Evolutionary conservation across 768 basidiomycete species (phyloP), one percentile per base, ranked within the genome.

Genomic region (Pleurotus tuber-regium): DNA sequence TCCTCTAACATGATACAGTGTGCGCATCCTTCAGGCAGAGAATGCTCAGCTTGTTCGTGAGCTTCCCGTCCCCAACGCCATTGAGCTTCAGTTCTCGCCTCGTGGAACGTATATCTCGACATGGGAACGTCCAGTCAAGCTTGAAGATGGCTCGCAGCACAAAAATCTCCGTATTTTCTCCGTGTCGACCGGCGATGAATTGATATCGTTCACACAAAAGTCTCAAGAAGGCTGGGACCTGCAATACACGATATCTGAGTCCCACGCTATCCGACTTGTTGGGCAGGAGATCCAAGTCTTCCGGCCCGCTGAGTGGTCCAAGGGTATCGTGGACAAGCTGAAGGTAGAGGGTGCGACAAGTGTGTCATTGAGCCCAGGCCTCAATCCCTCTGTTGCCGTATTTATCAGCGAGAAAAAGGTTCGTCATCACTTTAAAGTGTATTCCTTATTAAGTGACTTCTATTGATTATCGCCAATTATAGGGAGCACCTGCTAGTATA

Each of bases 391-490:
- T 6, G 66, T 99, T n/a, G 96, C 95, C 3, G 80, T 96, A 9
- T 99, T 98, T 64, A 76, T 95, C 31, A 88, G 84, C 0, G 96
- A 98, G 78, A 93, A 93, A 77, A 97, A 97, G 78, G 89, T 82
- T 53, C 28, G 75, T 63, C 4, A 5, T 5, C 5, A 24, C 2
- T 46, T 19, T 21, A n/a, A 29, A n/a, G n/a, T n/a, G n/a, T n/a
- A n/a, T n/a, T n/a, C n/a, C n/a, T n/a, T n/a, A n/a, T n/a, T n/a
- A n/a, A n/a, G n/a, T n/a, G n/a, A n/a, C n/a, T n/a, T n/a, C n/a
- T n/a, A n/a, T n/a, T n/a, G n/a, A n/a, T n/a, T n/a, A n/a, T n/a
- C n/a, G n/a, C n/a, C 42, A 12, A 40, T 39, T 18, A 28, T 55
- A 91, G 87, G 96, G 95, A 42, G 82, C 85, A 9, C 96, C 96